Conservation (phyloP, 1,284 basidiomycete species). For the Apiotrichum akiyoshidainum region DNA sequence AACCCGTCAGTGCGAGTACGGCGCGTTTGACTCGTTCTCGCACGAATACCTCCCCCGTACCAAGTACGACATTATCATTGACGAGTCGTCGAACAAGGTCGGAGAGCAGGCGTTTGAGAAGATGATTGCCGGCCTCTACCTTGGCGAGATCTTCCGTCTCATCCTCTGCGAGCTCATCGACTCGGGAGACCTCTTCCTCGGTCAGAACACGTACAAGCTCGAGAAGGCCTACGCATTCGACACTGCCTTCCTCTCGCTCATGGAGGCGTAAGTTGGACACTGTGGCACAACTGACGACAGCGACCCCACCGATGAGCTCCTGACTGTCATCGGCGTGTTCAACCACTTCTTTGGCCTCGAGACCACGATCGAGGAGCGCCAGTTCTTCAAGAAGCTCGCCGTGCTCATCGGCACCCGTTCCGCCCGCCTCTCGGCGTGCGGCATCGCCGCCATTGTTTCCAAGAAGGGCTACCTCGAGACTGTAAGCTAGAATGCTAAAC, state of each 20-base stretch:
- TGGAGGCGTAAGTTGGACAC: slow-evolving; percentile 62
- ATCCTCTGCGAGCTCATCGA: slow-evolving; percentile 95
- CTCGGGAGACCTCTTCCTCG: slow-evolving; percentile 92
- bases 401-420: slow-evolving; percentile 85
- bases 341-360: slow-evolving; percentile 91
- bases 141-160: slow-evolving; percentile 92
- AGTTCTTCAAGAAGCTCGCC: slow-evolving; percentile 90
- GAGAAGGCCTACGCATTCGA: slow-evolving; percentile 90
- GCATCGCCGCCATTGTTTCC: slow-evolving; percentile 88
- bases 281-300: slow-evolving; percentile 28
- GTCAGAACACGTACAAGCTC: slow-evolving; percentile 96
- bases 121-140: slow-evolving; percentile 96
- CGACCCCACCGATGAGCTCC: slow-evolving; percentile 96
- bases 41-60: slow-evolving; percentile 92
- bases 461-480: slow-evolving; percentile 81
- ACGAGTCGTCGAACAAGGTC: slow-evolving; percentile 92
- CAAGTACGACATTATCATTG: slow-evolving; percentile 89
- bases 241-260: slow-evolving; percentile 92
- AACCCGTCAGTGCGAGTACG: slow-evolving; percentile 57
- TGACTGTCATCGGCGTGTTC: slow-evolving; percentile 95
- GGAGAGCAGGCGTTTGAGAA: slow-evolving; percentile 85
- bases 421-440: slow-evolving; percentile 82
- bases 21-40: slow-evolving; percentile 94
- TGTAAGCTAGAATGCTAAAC: neutral
- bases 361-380: slow-evolving; percentile 87